These are phyloP conservation scores for Halenospora varia DNA, from an alignment of 495 filamentous ascomycete genomes.

Conservation along the genomic window DNA sequence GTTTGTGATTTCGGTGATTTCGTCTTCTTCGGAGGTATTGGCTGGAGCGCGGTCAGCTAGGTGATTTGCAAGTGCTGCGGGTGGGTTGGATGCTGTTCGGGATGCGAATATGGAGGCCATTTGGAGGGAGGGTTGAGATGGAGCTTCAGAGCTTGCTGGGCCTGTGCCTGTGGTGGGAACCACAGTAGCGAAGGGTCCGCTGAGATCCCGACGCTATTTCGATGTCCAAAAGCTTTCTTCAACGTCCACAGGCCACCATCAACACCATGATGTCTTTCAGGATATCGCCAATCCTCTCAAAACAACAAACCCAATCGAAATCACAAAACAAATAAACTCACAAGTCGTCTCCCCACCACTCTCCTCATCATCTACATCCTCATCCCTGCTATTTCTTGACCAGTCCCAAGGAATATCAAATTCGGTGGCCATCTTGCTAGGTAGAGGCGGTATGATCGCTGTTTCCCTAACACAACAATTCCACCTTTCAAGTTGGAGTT, in stretches of 20 bases:
- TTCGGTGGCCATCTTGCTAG: not conserved
- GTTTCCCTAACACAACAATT: conserved; percentile 1
- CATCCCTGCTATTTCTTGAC: not conserved
- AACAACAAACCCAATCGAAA: not conserved
- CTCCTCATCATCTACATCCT: not conserved
- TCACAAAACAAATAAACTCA: not conserved
- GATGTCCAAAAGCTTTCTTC: not conserved
- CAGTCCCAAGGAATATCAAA: not conserved
- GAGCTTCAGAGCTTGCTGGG: not conserved
- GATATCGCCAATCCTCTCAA: not conserved
- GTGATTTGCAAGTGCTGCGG: conserved; percentile 6
- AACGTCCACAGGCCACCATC: not conserved
- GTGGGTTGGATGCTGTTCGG: conserved; percentile 5
- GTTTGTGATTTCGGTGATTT: conserved; percentile 15
- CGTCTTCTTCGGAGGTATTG: conserved; percentile 20
- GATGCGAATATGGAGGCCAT: conserved; percentile 26
- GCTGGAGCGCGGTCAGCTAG: conserved; percentile 19
- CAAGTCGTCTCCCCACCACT: not conserved
- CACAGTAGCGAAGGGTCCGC: not conserved
- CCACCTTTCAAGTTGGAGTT: not conserved
- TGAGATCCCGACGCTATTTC: not conserved
- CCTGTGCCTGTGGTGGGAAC: not conserved
- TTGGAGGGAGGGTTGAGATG: not conserved
- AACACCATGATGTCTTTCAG: no score
- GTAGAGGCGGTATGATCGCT: not conserved